Evolutionary conservation across 192 early-diverging fungal species (phyloP).

Genomic region (Mortierella hygrophila): DNA sequence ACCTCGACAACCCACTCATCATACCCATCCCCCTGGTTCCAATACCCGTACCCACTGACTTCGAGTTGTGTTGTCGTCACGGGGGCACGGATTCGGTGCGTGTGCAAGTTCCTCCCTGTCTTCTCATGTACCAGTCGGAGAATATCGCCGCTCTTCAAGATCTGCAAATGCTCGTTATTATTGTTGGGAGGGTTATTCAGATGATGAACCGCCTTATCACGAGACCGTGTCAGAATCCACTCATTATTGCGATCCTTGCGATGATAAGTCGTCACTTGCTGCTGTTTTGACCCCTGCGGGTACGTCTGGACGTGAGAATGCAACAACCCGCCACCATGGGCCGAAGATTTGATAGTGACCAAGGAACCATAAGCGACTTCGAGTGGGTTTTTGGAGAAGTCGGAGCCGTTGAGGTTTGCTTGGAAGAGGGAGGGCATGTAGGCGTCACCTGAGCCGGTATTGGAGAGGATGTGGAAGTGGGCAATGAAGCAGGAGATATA

Average conservation of each 20-base stretch:
- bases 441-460: conserved; percentile 85
- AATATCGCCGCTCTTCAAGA: conserved; percentile 81
- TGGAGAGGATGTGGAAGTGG: conserved; percentile 87
- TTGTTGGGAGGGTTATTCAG: conserved; percentile 59
- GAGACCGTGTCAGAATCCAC: conserved; percentile 58
- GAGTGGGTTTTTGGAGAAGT: conserved; percentile 81
- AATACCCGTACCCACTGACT: conserved; percentile 90
- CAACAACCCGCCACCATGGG: conserved; percentile 83
- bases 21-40: conserved; percentile 79
- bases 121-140: conserved; percentile 80
- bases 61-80: conserved; percentile 82
- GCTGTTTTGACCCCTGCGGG: conserved; percentile 89
- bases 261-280: conserved; percentile 94
- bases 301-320: conserved; percentile 93
- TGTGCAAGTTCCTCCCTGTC: conserved; percentile 86
- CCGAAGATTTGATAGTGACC: conserved; percentile 83
- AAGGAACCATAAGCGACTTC: conserved; percentile 91
- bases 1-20: conserved; percentile 93
- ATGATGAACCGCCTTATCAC: not conserved
- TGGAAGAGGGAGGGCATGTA: conserved; percentile 96
- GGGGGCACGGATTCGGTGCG: conserved; percentile 81
- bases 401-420: conserved; percentile 81
- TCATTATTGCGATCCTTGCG: conserved; percentile 94
- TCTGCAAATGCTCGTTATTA: conserved; percentile 63
- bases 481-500: conserved; percentile 84